A percentile compares a stretch with the other conserved stretches of the same genome.
phyloP scores from a whole-genome alignment of 2,329 filamentous ascomycete genomes.

The Lachnellula cervina region DNA sequence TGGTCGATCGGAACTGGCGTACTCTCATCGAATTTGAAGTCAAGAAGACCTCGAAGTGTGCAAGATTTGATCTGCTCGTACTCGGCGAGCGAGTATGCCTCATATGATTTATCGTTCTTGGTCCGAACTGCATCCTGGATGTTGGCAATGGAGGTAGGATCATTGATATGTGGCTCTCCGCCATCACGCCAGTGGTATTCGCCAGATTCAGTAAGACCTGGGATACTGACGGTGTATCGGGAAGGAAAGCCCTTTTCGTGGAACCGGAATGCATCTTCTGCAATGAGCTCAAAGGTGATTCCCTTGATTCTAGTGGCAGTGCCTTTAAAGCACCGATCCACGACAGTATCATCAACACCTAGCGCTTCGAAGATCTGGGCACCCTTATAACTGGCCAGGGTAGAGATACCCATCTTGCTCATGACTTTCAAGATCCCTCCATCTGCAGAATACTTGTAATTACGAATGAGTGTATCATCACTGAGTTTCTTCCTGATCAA shows the following conservation, averaged over 20 bases:
- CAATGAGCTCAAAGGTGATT: constrained; percentile 88
- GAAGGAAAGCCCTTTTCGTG: constrained; percentile 91
- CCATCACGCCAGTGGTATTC: constrained; percentile 99
- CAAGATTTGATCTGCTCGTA: constrained; percentile 97
- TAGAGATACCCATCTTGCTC: constrained; percentile 99
- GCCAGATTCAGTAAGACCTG: constrained; percentile 83
- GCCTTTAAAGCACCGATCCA: constrained; percentile 91
- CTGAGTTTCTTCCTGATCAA: constrained; percentile 85
- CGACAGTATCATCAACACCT: constrained; percentile 84
- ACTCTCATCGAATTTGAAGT: constrained; percentile 90
- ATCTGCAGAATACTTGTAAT: constrained; percentile 96
- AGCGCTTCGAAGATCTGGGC: constrained; percentile 97
- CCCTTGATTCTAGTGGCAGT: constrained; percentile 93
- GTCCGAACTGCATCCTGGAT: constrained; percentile 93
- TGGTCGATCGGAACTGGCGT: constrained; percentile 88
- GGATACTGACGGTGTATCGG: constrained; percentile 68
- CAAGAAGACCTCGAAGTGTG: constrained; percentile 86
- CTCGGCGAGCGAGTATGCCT: constrained; percentile 87
- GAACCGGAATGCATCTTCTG: constrained; percentile 89
- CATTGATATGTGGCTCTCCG: constrained; percentile 91
- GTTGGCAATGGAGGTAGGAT: constrained; percentile 90
- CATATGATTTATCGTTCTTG: constrained; percentile 98
- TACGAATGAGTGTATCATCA: constrained; percentile 78
- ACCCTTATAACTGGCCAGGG: constrained; percentile 92
- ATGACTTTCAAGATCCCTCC: constrained; percentile 98